A percentile compares a stretch with the other conserved stretches of the same genome.
phyloP scores from a whole-genome alignment of 352 stramenopile genomes.

The Globisporangium heterothallicum region DNA sequence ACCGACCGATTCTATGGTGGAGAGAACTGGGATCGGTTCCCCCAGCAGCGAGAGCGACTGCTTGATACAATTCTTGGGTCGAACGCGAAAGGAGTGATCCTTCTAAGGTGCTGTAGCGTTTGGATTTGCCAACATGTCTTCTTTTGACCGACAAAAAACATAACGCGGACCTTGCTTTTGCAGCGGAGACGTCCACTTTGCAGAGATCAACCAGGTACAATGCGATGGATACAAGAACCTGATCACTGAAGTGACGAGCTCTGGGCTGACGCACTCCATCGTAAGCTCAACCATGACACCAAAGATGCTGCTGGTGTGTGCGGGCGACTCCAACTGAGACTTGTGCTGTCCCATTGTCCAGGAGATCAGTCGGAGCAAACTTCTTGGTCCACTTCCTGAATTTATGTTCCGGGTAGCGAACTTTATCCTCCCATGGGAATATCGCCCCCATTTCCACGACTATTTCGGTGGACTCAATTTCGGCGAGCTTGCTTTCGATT shows the following conservation, averaged over 20 bases:
- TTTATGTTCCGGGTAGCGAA: slow-evolving; percentile 65
- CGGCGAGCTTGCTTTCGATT: slow-evolving; percentile 90
- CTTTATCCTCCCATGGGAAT: slow-evolving; percentile 68
- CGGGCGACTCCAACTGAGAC: no score
- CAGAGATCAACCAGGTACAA: slow-evolving; percentile 88
- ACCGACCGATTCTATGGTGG: slow-evolving; percentile 66
- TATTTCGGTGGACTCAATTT: slow-evolving; percentile 89
- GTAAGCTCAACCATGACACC: not conserved
- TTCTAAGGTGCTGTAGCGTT: slow-evolving; percentile 70
- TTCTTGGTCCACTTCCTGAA: slow-evolving; percentile 41
- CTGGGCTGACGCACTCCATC: slow-evolving; percentile 89
- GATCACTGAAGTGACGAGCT: slow-evolving; percentile 87
- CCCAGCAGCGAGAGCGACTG: slow-evolving; percentile 64
- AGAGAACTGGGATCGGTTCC: slow-evolving; percentile 89
- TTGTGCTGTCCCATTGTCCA: slow-evolving; percentile 27
- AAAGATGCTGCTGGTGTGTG: not conserved
- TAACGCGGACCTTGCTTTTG: not conserved
- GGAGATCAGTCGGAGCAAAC: slow-evolving; percentile 39
- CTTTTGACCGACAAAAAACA: not conserved
- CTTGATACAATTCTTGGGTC: slow-evolving; percentile 80
- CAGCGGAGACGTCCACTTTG: slow-evolving; percentile 91
- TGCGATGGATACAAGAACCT: slow-evolving; percentile 59
- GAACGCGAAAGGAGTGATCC: slow-evolving; percentile 75
- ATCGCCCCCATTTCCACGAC: slow-evolving; percentile 40
- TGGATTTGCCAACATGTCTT: no score